A percentile compares a stretch with the other conserved stretches of the same genome.
Conservation (phyloP, 345 rosid species). For the Iberis pinnata region DNA sequence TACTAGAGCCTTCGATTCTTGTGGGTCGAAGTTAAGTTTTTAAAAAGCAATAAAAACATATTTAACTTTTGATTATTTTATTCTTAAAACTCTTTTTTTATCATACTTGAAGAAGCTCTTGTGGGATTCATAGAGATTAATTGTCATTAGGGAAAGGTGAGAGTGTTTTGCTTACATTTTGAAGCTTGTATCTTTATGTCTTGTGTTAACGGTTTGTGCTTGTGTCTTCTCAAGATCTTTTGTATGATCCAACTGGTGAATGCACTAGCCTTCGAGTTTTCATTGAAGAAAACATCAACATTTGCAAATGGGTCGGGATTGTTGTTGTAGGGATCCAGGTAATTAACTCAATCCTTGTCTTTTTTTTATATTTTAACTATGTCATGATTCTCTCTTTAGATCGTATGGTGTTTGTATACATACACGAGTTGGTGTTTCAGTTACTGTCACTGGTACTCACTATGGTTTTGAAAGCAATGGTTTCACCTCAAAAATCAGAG, state of each 20-base stretch:
- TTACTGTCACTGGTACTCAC: constrained; percentile 61
- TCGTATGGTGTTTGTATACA: not conserved
- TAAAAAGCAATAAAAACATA: no score
- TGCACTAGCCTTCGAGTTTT: constrained; percentile 63
- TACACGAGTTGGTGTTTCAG: constrained; percentile 35
- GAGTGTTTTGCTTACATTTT: constrained; percentile 10
- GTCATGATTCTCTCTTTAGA: not conserved
- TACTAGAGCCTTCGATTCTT: no score
- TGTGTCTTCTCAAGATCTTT: constrained; percentile 26
- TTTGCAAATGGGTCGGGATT: constrained; percentile 85
- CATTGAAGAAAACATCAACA: constrained; percentile 53
- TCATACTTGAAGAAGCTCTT: constrained; percentile 66
- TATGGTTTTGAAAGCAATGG: constrained; percentile 64
- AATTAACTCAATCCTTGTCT: not conserved
- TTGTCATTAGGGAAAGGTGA: constrained; percentile 75
- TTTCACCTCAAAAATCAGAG: constrained; percentile 43
- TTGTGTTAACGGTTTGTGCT: not conserved
- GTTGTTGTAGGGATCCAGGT: constrained; percentile 68
- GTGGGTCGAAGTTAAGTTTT: no score
- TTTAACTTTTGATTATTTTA: no score
- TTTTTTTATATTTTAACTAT: not conserved
- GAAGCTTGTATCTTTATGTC: not conserved
- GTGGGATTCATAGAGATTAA: constrained; percentile 79
- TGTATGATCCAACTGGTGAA: constrained; percentile 83
- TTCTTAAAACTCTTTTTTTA: constrained; percentile 46